These are phyloP conservation scores for Cryphonectria japonica DNA, from an alignment of 2,329 filamentous ascomycete genomes.

Conservation along the genomic window DNA sequence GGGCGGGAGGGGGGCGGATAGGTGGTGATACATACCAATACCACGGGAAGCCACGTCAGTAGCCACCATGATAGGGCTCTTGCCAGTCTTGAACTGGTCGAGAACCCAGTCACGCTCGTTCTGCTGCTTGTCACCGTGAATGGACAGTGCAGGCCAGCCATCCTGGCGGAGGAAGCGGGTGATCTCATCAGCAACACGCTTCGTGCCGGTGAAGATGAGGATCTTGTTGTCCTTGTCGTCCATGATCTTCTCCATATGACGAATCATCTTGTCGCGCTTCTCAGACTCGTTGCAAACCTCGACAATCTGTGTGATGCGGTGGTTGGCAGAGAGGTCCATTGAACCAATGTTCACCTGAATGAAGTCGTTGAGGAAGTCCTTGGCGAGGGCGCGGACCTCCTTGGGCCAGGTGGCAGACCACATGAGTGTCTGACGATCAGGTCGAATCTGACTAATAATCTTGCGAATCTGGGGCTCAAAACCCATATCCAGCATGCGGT, in stretches of 20 bases:
- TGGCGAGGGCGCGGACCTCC: constrained; percentile 89
- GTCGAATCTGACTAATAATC: constrained; percentile 96
- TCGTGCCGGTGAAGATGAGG: constrained; percentile 90
- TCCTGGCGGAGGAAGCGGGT: constrained; percentile 96
- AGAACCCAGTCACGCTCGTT: constrained; percentile 99
- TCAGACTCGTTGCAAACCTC: constrained; percentile 96
- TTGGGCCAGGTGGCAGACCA: constrained; percentile 99
- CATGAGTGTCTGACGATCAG: constrained; percentile 98
- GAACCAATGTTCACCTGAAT: constrained; percentile 99
- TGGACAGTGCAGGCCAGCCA: constrained; percentile 96
- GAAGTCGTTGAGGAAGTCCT: constrained; percentile 91
- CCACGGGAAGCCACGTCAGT: constrained; percentile 99
- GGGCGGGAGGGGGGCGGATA: constrained; percentile 46
- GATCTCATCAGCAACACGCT: constrained; percentile 97
- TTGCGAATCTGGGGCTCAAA: constrained; percentile 99
- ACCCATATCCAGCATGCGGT: constrained; percentile 99
- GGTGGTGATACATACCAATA: constrained; percentile 94
- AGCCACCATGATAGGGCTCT: constrained; percentile 99
- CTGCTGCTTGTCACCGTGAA: constrained; percentile 99
- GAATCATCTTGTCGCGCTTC: constrained; percentile 97
- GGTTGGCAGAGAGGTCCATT: constrained; percentile 93
- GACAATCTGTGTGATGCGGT: constrained; percentile 96
- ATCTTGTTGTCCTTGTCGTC: constrained; percentile 95
- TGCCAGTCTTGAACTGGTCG: constrained; percentile 99
- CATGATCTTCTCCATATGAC: constrained; percentile 98